Percentiles rank a stretch among this genome's conserved stretches.
phyloP scores from a whole-genome alignment of 176 grass and related monocot genomes.

The Ampelocalamus luodianensis region DNA sequence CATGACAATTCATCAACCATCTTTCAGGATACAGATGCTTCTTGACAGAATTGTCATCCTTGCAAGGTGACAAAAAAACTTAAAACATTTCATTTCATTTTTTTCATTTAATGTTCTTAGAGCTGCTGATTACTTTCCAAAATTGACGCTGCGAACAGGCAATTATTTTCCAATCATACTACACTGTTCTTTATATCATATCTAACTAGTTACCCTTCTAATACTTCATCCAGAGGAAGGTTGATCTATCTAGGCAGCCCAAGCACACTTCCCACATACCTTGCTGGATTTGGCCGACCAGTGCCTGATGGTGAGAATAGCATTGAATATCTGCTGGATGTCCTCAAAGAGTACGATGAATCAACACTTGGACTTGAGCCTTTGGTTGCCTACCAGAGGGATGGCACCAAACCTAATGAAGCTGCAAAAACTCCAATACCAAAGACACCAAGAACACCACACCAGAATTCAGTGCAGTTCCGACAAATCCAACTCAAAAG shows the following conservation, averaged over 20 bases:
- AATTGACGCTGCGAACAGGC: background rate
- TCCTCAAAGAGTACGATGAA: constrained; percentile 79
- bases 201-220: constrained; percentile 22
- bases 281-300: constrained; percentile 59
- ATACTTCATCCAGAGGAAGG: constrained; percentile 52
- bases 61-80: constrained; percentile 47
- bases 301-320: constrained; percentile 76
- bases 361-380: constrained; percentile 66
- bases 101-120: background rate
- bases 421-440: constrained; percentile 66
- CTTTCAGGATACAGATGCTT: constrained; percentile 85
- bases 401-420: constrained; percentile 55
- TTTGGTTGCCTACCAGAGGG: constrained; percentile 68
- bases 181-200: background rate
- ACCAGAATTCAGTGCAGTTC: constrained; percentile 57
- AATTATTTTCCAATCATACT: background rate
- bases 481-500: constrained; percentile 67
- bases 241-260: constrained; percentile 66
- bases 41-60: constrained; percentile 82
- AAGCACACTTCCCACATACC: constrained; percentile 50
- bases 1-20: constrained; percentile 94
- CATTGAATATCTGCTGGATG: constrained; percentile 76
- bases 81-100: constrained; percentile 3
- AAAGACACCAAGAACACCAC: constrained; percentile 55
- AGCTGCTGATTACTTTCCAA: background rate